Evolutionary conservation across 164 flowering plant genomes (phyloP).

Genomic region (Euptelea pleiosperma): DNA sequence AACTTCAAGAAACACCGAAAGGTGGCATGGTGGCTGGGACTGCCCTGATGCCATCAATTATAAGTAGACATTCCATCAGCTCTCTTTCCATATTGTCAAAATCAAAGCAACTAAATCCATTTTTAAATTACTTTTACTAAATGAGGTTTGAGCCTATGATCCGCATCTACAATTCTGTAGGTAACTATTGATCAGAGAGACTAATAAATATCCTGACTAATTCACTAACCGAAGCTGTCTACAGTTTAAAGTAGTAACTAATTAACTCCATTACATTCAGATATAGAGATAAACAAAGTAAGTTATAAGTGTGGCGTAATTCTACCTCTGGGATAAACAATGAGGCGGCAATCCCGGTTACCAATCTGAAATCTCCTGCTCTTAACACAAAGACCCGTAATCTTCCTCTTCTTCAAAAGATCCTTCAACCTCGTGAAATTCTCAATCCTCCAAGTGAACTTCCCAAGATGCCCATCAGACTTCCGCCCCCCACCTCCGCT

Average conservation of each 20-base stretch:
- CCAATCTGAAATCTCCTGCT: slow-evolving; percentile 98
- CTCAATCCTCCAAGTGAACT: slow-evolving; percentile 91
- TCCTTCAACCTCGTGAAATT: slow-evolving; percentile 91
- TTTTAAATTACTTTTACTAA: slow-evolving; percentile 8
- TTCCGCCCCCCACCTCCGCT: slow-evolving; percentile 54
- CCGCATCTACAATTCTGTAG: neutral
- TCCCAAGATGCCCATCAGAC: slow-evolving; percentile 86
- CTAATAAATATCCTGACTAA: too few relatives aligned
- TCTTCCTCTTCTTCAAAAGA: slow-evolving; percentile 91
- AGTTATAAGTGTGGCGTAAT: neutral
- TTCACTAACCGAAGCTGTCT: too few relatives aligned
- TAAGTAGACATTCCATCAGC: slow-evolving; percentile 29
- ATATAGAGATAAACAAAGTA: too few relatives aligned
- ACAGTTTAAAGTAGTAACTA: too few relatives aligned
- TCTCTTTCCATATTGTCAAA: slow-evolving; percentile 13
- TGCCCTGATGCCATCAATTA: slow-evolving; percentile 83
- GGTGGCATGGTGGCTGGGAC: slow-evolving; percentile 99
- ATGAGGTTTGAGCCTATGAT: neutral
- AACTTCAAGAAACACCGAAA: slow-evolving; percentile 97
- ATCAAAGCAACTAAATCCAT: slow-evolving; percentile 3
- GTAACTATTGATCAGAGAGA: neutral
- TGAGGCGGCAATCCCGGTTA: slow-evolving; percentile 90
- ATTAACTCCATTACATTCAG: too few relatives aligned
- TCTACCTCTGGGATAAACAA: slow-evolving; percentile 97
- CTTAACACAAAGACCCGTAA: slow-evolving; percentile 93